Evolutionary conservation across 164 flowering plant species (phyloP).

Genomic region (Piper longum): DNA sequence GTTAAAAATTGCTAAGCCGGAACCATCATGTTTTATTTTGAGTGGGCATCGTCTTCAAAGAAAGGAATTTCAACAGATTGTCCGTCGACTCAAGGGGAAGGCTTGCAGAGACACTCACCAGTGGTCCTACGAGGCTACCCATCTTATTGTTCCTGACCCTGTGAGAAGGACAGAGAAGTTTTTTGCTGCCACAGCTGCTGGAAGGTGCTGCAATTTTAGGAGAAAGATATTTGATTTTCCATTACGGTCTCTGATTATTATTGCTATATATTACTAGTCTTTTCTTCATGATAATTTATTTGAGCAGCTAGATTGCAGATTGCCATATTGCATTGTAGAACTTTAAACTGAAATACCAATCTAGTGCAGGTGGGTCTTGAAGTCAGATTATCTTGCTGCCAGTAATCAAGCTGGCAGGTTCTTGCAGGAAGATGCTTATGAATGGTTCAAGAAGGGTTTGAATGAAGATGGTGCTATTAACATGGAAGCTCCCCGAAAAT

Average conservation of each 20-base stretch:
- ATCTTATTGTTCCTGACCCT: slow-evolving; percentile 72
- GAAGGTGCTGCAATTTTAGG: slow-evolving; percentile 37
- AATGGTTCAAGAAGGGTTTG: slow-evolving; percentile 70
- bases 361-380: slow-evolving; percentile 81
- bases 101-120: slow-evolving; percentile 79
- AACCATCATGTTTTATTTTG: slow-evolving; percentile 54
- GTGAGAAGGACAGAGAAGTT: slow-evolving; percentile 83
- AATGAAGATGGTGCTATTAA: slow-evolving; percentile 78
- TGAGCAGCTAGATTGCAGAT: too few relatives aligned
- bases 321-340: neutral
- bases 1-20: slow-evolving; percentile 10
- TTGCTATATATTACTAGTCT: neutral
- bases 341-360: neutral
- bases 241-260: neutral
- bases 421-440: slow-evolving; percentile 72
- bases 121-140: slow-evolving; percentile 97
- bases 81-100: slow-evolving; percentile 60
- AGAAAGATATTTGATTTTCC: too few relatives aligned
- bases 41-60: slow-evolving; percentile 77
- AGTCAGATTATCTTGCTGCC: slow-evolving; percentile 68
- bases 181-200: slow-evolving; percentile 96
- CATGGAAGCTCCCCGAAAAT: slow-evolving; percentile 88
- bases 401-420: slow-evolving; percentile 60
- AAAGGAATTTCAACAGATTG: slow-evolving; percentile 66
- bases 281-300: neutral